A percentile compares a stretch with the other conserved stretches of the same genome.
Evolutionary conservation across 768 basidiomycete genomes (phyloP).

Genomic region (Cystofilobasidium ferigula): DNA sequence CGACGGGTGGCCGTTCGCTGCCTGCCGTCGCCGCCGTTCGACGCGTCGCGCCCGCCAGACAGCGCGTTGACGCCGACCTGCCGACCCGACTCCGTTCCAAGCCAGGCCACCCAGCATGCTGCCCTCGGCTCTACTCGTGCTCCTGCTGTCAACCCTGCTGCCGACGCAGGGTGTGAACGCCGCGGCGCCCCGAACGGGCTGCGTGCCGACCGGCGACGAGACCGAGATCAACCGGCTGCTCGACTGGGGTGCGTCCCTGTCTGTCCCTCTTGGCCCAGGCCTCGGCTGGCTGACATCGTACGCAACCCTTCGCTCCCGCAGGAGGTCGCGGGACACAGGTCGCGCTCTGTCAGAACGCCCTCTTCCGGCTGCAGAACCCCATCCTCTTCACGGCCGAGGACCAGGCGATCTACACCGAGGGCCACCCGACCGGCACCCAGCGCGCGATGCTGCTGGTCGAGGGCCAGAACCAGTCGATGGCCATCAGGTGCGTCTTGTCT

Average conservation of each 20-base stretch:
- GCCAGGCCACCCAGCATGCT: no score
- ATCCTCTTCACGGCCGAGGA: conserved; percentile 35
- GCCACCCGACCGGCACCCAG: conserved; percentile 32
- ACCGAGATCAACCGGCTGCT: conserved; percentile 26
- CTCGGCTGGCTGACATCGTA: background rate
- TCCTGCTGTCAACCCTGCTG: background rate
- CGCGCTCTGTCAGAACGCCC: conserved; percentile 36
- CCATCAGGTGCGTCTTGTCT: conserved; percentile 33
- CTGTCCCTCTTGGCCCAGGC: background rate
- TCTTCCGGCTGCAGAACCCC: conserved; percentile 33
- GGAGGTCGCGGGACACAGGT: conserved; percentile 35
- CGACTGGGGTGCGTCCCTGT: conserved; percentile 12
- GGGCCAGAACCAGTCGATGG: conserved; percentile 35
- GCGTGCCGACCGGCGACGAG: conserved; percentile 24
- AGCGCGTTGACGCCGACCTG: no score
- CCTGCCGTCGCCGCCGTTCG: no score
- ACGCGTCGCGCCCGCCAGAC: no score
- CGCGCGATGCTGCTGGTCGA: conserved; percentile 37
- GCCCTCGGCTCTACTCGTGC: background rate
- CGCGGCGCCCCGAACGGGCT: background rate
- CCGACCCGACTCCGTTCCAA: no score
- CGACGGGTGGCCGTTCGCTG: no score
- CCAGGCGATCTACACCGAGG: conserved; percentile 37
- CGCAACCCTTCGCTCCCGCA: background rate
- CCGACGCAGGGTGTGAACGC: background rate